Evolutionary conservation across 768 basidiomycete species (phyloP).

Genomic region (Lentinus tigrinus): DNA sequence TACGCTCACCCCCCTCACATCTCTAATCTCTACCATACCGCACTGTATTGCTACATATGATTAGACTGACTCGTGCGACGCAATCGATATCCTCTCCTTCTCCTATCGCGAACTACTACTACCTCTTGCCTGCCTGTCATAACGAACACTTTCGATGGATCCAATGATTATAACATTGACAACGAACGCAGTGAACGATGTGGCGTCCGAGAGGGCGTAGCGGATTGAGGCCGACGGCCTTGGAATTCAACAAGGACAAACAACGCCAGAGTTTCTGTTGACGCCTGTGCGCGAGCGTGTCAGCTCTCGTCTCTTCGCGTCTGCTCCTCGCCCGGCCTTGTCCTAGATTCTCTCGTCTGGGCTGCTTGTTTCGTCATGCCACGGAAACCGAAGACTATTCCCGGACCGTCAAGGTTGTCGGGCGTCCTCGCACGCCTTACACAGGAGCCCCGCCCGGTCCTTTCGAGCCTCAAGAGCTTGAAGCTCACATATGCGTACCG

Average conservation of each 20-base stretch:
- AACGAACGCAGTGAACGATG: background rate
- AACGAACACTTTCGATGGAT: too few relatives aligned
- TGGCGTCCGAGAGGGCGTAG: background rate
- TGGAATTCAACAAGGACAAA: conserved; percentile 14
- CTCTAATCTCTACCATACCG: conserved; percentile 13
- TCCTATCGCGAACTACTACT: too few relatives aligned
- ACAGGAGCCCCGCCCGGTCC: conserved; percentile 46
- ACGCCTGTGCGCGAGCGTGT: background rate
- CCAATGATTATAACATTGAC: too few relatives aligned
- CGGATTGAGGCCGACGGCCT: conserved; percentile 1
- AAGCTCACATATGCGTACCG: conserved; percentile 55
- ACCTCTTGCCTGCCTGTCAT: too few relatives aligned
- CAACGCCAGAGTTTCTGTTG: conserved; percentile 1
- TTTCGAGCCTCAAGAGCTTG: conserved; percentile 49
- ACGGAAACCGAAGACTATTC: conserved; percentile 29
- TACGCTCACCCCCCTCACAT: conserved; percentile 1
- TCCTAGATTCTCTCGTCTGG: background rate
- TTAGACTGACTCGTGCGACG: too few relatives aligned
- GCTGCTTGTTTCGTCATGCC: conserved; percentile 21
- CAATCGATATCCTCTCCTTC: too few relatives aligned
- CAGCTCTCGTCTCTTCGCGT: background rate
- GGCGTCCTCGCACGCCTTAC: conserved; percentile 52
- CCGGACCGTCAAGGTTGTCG: conserved; percentile 57
- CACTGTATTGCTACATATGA: conserved; percentile 14
- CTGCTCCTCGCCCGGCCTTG: background rate